Conservation (phyloP, 345 rosid species). For the Durio zibethinus region DNA sequence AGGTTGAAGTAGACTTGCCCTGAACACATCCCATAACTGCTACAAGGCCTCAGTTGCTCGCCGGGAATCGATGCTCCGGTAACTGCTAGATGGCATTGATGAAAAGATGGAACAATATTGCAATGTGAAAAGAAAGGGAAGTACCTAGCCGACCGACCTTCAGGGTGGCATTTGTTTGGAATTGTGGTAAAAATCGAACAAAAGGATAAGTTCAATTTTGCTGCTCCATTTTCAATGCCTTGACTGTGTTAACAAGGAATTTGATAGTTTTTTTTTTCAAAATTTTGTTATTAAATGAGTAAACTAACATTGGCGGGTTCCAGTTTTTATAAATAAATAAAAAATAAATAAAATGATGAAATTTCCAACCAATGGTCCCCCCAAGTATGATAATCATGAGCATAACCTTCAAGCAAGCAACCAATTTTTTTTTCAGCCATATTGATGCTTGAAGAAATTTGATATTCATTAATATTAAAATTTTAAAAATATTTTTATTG, state of each 20-base stretch:
- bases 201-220: not conserved
- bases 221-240: conserved; percentile 28
- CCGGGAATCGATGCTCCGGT: conserved; percentile 7
- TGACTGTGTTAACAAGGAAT: conserved; percentile 20
- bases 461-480: no score
- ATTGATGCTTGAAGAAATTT: no score
- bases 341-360: no score
- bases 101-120: not conserved
- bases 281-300: not conserved
- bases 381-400: no score
- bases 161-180: conserved; percentile 40
- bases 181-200: conserved; percentile 12
- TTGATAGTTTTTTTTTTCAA: not conserved
- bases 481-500: no score
- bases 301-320: not conserved
- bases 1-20: conserved; percentile 14
- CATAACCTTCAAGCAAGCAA: no score
- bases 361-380: not conserved
- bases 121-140: not conserved
- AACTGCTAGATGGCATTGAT: conserved; percentile 20
- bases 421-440: no score
- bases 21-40: conserved; percentile 47
- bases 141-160: conserved; percentile 21
- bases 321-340: not conserved
- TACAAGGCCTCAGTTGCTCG: not conserved